Percentiles rank a stretch among this genome's conserved stretches.
These are phyloP conservation scores for Sporobolomyces phaffii DNA, from an alignment of 768 basidiomycete genomes.

Conservation along the genomic window DNA sequence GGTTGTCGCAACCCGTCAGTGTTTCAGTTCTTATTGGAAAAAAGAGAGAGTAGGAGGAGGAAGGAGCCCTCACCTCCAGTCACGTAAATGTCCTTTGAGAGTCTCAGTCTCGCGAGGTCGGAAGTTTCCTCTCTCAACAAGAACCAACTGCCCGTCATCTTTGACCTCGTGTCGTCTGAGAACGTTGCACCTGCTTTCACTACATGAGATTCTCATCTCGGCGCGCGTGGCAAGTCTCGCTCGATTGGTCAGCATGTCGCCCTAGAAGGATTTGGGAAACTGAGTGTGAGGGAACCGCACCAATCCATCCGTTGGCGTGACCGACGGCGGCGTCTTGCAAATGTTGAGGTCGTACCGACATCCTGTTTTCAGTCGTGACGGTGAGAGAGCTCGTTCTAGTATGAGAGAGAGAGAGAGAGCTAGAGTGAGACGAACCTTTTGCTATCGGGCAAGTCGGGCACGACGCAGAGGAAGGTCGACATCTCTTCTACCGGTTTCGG, in stretches of 20 bases:
- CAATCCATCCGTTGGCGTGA: conserved; percentile 23
- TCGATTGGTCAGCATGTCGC: too few relatives aligned
- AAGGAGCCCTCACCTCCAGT: conserved; percentile 12
- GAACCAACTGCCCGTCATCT: conserved; percentile 35
- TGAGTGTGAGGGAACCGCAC: background rate
- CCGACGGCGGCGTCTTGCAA: conserved; percentile 21
- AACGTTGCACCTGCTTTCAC: conserved; percentile 36
- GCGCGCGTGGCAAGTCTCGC: too few relatives aligned
- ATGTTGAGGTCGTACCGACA: conserved; percentile 24
- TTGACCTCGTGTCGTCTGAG: conserved; percentile 13
- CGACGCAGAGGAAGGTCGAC: conserved; percentile 8
- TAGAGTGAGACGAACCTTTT: conserved; percentile 32
- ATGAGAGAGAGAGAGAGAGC: too few relatives aligned
- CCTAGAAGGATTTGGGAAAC: too few relatives aligned
- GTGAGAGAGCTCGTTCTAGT: too few relatives aligned
- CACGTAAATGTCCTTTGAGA: conserved; percentile 25
- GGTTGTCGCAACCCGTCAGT: background rate
- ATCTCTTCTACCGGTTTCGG: conserved; percentile 16
- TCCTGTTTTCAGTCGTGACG: background rate
- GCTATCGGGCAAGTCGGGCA: conserved; percentile 20
- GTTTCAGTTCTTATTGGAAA: background rate
- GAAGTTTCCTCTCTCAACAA: conserved; percentile 22
- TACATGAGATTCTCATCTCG: too few relatives aligned
- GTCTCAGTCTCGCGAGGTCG: conserved; percentile 16
- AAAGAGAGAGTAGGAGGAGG: too few relatives aligned